These are phyloP conservation scores for Hymenochaete sp. DNA, from an alignment of 1,284 basidiomycete species.

Conservation along the genomic window DNA sequence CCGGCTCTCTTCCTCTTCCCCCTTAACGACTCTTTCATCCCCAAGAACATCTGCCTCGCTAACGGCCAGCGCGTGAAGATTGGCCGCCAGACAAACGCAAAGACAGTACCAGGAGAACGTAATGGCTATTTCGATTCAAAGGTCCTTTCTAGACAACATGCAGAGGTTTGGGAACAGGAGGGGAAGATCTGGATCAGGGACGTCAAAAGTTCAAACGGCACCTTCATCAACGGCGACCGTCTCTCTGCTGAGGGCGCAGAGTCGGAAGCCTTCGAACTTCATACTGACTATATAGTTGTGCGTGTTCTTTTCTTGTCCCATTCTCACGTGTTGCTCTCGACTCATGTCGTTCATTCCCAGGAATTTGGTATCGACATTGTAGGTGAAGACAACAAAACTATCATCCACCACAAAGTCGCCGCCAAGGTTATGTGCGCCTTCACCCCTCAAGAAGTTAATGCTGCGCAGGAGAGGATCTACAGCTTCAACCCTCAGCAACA, in stretches of 20 bases:
- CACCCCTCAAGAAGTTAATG: slow-evolving; percentile 74
- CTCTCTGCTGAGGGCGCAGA: slow-evolving; percentile 87
- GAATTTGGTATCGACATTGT: slow-evolving; percentile 99
- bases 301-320: slow-evolving; percentile 30
- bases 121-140: slow-evolving; percentile 99
- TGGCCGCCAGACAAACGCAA: slow-evolving; percentile 95
- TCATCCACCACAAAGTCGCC: slow-evolving; percentile 97
- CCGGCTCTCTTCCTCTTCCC: slow-evolving; percentile 89
- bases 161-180: slow-evolving; percentile 94
- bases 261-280: slow-evolving; percentile 89
- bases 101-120: slow-evolving; percentile 88
- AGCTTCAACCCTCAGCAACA: slow-evolving; percentile 32
- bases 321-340: neutral
- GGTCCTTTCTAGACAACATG: slow-evolving; percentile 91
- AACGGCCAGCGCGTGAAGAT: slow-evolving; percentile 80
- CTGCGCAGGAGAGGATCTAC: slow-evolving; percentile 45
- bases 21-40: slow-evolving; percentile 91
- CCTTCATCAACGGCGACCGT: slow-evolving; percentile 94
- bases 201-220: slow-evolving; percentile 96
- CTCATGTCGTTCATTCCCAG: slow-evolving; percentile 31
- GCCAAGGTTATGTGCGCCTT: slow-evolving; percentile 88
- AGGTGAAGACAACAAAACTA: slow-evolving; percentile 96
- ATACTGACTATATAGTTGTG: slow-evolving; percentile 87
- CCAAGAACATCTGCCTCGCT: slow-evolving; percentile 88
- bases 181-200: slow-evolving; percentile 98